Evolutionary conservation across 2,329 filamentous ascomycete genomes (phyloP).

Genomic region (Microdochium trichocladiopsis): DNA sequence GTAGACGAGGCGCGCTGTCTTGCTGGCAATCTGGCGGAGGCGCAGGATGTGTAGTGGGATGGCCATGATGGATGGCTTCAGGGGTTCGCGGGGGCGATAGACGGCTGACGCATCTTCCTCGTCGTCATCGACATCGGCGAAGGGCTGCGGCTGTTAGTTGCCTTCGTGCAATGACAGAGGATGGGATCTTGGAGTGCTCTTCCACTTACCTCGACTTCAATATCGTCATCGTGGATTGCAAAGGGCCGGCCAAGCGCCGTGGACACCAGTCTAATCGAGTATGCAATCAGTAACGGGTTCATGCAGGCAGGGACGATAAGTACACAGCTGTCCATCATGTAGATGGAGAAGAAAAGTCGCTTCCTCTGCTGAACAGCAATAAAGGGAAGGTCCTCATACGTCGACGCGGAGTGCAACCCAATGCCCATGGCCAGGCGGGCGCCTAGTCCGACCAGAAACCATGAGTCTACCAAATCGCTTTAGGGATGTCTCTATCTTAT

Average conservation of each 20-base stretch:
- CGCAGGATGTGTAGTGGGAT: slow-evolving; percentile 33
- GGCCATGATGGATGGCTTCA: slow-evolving; percentile 26
- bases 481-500: neutral
- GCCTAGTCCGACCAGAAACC: slow-evolving; percentile 36
- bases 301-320: too few species aligned
- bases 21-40: slow-evolving; percentile 30
- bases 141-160: slow-evolving; percentile 25
- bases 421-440: slow-evolving; percentile 34
- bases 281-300: too few species aligned
- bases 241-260: slow-evolving; percentile 35
- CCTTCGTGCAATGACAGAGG: neutral
- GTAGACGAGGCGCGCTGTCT: slow-evolving; percentile 30
- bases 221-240: slow-evolving; percentile 36
- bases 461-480: slow-evolving; percentile 24
- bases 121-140: slow-evolving; percentile 27
- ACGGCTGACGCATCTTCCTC: slow-evolving; percentile 16
- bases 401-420: slow-evolving; percentile 28
- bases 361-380: slow-evolving; percentile 28
- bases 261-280: slow-evolving; percentile 36
- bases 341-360: slow-evolving; percentile 36
- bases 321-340: slow-evolving; percentile 38
- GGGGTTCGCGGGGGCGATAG: slow-evolving; percentile 11
- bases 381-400: slow-evolving; percentile 22
- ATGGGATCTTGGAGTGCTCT: neutral
- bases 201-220: slow-evolving; percentile 22